Base-by-base conservation (phyloP, 2,329 filamentous ascomycete species). In the Fusarium sp. region DNA sequence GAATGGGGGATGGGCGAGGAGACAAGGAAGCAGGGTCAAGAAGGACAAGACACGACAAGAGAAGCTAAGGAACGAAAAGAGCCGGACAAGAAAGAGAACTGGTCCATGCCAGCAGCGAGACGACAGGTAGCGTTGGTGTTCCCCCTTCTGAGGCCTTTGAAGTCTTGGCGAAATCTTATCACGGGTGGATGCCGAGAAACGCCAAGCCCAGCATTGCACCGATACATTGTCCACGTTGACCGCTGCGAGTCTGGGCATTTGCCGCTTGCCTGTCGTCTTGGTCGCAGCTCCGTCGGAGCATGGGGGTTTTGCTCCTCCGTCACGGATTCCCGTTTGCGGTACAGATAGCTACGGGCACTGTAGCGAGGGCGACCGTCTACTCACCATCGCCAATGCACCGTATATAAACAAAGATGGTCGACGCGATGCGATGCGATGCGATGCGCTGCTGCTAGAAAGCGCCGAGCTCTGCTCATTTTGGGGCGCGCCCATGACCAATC, bases 81-180 rank as follows among this genome's bases (percentile, higher is more conserved):
- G 53, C 25, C 60, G 55, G 70, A 58, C 62, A 66, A 70, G 55
- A 64, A 62, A 62, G 64, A 61, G 64, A 62, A 71, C 53, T 70
- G 51, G 54, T 63, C 73, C 67, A 71, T 72, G 62, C 67, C 67
- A 62, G 50, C 64, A 44, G 40, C 40, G 62, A 73, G 65, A 69
- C 53, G 67, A 68, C 62, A 57, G 68, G 66, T 68, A 73, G 73
- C 69, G 72, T 65, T 74, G 68, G 69, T 68, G 67, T 72, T 74
- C 70, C 68, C 73, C 72, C 72, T 75, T 76, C 72, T 68, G 72
- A 75, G 69, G 72, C 64, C 72, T 75, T 75, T 76, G 72, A 69
- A 70, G 72, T 57, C 73, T 76, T 76, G 74, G 74, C 74, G 72
- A 76, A 76, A 76, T 76, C 73, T 74, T 75, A 74, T 73, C 71